Conservation (phyloP, 2,329 filamentous ascomycete species). For the Lasiodiplodia gonubiensis region DNA sequence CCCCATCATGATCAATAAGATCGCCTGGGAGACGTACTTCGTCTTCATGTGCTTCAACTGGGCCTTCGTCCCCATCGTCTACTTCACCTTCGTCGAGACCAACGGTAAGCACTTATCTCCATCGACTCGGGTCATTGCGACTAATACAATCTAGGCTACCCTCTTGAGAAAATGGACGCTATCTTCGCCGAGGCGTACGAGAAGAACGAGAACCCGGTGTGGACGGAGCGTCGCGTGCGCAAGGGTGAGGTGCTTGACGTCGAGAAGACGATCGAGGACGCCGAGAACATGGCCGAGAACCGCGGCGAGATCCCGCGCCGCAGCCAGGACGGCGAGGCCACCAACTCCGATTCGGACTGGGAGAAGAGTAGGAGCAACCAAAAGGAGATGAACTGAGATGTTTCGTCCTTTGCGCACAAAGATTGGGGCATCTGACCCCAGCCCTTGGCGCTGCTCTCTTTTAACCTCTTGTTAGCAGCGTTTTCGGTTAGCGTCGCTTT, state of each 20-base stretch:
- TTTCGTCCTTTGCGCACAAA: no score
- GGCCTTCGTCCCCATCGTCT: slow-evolving; percentile 33
- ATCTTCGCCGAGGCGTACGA: slow-evolving; percentile 38
- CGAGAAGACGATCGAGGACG: slow-evolving; percentile 30
- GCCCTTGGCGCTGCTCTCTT: no score
- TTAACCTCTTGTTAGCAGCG: neutral
- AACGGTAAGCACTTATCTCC: slow-evolving; percentile 4
- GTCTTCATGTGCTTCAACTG: slow-evolving; percentile 29
- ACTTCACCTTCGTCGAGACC: slow-evolving; percentile 33
- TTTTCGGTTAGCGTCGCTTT: neutral
- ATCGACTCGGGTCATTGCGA: no score
- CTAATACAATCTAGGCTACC: slow-evolving; percentile 30
- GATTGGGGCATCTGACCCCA: neutral
- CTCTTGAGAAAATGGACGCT: slow-evolving; percentile 39
- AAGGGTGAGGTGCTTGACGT: slow-evolving; percentile 34
- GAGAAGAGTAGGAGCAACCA: neutral
- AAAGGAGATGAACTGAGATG: neutral
- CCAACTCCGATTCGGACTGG: neutral
- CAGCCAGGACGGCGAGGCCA: neutral
- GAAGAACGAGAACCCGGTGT: slow-evolving; percentile 38
- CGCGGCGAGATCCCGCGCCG: slow-evolving; percentile 10
- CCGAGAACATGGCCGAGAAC: slow-evolving; percentile 21
- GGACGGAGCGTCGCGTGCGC: slow-evolving; percentile 33
- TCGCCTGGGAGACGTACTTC: slow-evolving; percentile 29
- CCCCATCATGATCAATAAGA: slow-evolving; percentile 34